These are phyloP conservation scores for Diaporthe sp. DNA, from an alignment of 2,329 filamentous ascomycete species.

Conservation along the genomic window DNA sequence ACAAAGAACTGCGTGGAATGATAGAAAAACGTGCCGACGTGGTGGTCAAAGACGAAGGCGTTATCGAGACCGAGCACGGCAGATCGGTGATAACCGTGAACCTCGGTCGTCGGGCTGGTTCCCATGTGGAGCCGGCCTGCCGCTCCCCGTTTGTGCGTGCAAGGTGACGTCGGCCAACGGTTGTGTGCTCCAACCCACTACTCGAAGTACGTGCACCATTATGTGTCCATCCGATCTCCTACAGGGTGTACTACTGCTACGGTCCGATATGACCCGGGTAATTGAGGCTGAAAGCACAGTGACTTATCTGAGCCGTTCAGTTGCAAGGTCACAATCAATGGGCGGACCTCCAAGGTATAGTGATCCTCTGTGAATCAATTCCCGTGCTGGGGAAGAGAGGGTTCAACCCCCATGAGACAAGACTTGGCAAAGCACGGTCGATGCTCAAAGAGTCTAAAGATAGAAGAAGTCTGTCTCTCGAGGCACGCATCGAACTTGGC, in stretches of 20 bases:
- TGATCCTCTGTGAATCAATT: background rate
- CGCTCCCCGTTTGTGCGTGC: background rate
- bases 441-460: slow-evolving; percentile 4
- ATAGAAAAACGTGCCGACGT: background rate
- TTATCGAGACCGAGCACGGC: slow-evolving; percentile 32
- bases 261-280: background rate
- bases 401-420: slow-evolving; percentile 4
- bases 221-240: slow-evolving; percentile 27
- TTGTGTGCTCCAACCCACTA: background rate
- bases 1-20: background rate
- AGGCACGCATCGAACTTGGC: slow-evolving; percentile 8
- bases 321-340: background rate
- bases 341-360: background rate
- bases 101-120: slow-evolving; percentile 34
- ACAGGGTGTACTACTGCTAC: background rate
- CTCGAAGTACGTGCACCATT: background rate
- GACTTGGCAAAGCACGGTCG: background rate
- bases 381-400: background rate
- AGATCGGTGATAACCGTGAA: slow-evolving; percentile 32
- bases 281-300: background rate
- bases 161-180: slow-evolving; percentile 18
- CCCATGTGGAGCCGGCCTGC: slow-evolving; percentile 36
- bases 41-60: slow-evolving; percentile 7
- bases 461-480: slow-evolving; percentile 7
- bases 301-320: background rate